These are phyloP conservation scores for Agaricus sinodeliciosus DNA, from an alignment of 768 basidiomycete genomes.

Conservation along the genomic window DNA sequence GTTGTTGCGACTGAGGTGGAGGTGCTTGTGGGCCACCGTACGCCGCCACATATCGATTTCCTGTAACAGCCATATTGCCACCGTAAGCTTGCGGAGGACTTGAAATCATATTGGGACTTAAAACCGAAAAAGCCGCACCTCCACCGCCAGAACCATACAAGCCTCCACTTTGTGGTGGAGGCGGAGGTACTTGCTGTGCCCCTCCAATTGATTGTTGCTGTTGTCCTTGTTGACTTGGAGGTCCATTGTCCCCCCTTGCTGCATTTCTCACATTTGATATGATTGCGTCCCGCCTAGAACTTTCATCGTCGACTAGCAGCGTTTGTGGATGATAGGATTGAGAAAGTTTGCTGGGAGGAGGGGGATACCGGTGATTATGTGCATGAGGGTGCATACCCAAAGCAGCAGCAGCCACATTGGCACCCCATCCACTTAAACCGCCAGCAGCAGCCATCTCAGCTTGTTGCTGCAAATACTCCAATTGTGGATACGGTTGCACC, in stretches of 20 bases:
- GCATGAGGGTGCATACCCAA: slow-evolving; percentile 38
- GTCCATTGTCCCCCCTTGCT: slow-evolving; percentile 41
- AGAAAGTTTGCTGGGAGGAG: slow-evolving; percentile 58
- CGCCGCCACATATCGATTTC: slow-evolving; percentile 53
- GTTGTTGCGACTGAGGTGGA: slow-evolving; percentile 21
- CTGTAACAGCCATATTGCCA: slow-evolving; percentile 42
- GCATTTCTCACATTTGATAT: slow-evolving; percentile 73
- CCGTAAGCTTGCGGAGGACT: slow-evolving; percentile 74
- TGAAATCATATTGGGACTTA: slow-evolving; percentile 57
- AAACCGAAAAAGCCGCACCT: slow-evolving; percentile 49
- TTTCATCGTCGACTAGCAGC: slow-evolving; percentile 61
- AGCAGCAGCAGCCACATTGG: slow-evolving; percentile 5
- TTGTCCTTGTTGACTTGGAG: not conserved
- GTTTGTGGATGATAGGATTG: slow-evolving; percentile 64
- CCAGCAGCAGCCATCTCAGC: slow-evolving; percentile 75
- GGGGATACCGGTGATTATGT: slow-evolving; percentile 42
- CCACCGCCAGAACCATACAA: slow-evolving; percentile 39
- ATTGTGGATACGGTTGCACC: slow-evolving; percentile 80
- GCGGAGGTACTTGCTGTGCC: slow-evolving; percentile 1
- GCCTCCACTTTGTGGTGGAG: slow-evolving; percentile 15
- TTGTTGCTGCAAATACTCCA: slow-evolving; percentile 91
- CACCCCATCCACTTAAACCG: slow-evolving; percentile 8
- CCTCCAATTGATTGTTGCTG: slow-evolving; percentile 2
- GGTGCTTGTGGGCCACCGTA: slow-evolving; percentile 26
- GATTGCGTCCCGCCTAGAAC: slow-evolving; percentile 59